phyloP scores from a whole-genome alignment of 2,329 filamentous ascomycete genomes.

The Orbilia brochopaga region DNA sequence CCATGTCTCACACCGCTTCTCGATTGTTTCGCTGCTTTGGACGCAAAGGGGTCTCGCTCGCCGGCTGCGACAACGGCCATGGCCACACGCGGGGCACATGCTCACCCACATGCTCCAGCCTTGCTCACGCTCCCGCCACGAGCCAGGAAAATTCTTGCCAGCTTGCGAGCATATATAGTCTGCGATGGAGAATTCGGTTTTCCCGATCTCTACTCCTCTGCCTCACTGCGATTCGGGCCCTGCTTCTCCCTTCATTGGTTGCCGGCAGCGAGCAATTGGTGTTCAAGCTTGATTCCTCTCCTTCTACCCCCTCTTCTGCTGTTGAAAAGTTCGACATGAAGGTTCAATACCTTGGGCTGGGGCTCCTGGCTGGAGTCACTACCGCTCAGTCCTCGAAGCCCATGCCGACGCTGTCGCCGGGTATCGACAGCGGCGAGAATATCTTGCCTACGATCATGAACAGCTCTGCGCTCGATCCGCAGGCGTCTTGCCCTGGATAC shows the following conservation, averaged over 20 bases:
- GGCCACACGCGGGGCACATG: conserved; percentile 18
- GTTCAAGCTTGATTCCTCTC: conserved; percentile 23
- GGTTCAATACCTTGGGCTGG: conserved; percentile 16
- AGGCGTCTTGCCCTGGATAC: conserved; percentile 29
- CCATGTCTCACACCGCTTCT: conserved; percentile 34
- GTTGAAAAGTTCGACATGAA: conserved; percentile 24
- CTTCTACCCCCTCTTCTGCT: background rate
- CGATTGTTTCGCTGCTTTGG: conserved; percentile 21
- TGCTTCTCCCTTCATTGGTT: conserved; percentile 13
- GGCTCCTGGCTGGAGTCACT: conserved; percentile 22
- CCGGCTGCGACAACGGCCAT: conserved; percentile 6
- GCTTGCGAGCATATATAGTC: conserved; percentile 26
- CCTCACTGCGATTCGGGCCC: conserved; percentile 10
- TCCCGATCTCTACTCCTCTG: conserved; percentile 10
- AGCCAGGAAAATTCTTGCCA: conserved; percentile 15
- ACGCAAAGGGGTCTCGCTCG: conserved; percentile 22
- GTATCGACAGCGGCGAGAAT: conserved; percentile 28
- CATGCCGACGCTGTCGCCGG: conserved; percentile 19
- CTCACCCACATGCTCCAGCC: too few relatives aligned
- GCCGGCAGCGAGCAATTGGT: conserved; percentile 14
- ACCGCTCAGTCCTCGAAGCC: conserved; percentile 20
- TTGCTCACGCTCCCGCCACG: background rate
- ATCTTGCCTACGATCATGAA: conserved; percentile 31
- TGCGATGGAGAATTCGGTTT: background rate
- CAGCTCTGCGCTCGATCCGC: conserved; percentile 19